These are phyloP conservation scores for Dissoconium aciculare DNA, from an alignment of 2,329 filamentous ascomycete species.

Conservation along the genomic window DNA sequence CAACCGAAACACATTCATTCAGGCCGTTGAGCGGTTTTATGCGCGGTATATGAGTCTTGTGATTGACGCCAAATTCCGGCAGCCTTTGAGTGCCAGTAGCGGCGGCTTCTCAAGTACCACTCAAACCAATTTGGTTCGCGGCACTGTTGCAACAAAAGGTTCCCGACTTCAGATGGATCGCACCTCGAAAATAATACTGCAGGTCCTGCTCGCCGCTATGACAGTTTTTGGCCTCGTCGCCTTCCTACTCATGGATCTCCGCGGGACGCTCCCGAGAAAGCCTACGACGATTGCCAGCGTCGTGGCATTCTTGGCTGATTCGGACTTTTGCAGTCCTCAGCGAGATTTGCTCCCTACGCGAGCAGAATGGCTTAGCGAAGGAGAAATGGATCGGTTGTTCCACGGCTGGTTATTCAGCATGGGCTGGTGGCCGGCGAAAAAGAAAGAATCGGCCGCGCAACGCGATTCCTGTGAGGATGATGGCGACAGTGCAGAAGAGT, in stretches of 20 bases:
- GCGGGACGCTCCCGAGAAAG: slow-evolving; percentile 4
- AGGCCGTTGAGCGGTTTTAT: slow-evolving; percentile 3
- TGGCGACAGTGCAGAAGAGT: no score
- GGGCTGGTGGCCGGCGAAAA: slow-evolving; percentile 6
- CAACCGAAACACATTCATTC: slow-evolving; percentile 2
- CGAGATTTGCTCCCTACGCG: slow-evolving; percentile 1
- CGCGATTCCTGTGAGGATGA: background rate
- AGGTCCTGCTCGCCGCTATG: slow-evolving; percentile 2
- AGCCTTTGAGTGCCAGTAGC: background rate
- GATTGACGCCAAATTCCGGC: slow-evolving; percentile 4
- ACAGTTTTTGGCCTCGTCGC: background rate
- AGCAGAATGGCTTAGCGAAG: background rate
- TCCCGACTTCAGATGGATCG: no score
- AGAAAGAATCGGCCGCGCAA: no score
- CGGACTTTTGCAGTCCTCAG: slow-evolving; percentile 3
- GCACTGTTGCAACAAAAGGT: no score
- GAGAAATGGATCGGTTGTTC: slow-evolving; percentile 1
- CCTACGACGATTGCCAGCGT: slow-evolving; percentile 4
- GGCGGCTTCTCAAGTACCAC: background rate
- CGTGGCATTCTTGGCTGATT: slow-evolving; percentile 4
- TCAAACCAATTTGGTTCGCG: no score
- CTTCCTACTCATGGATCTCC: slow-evolving; percentile 2
- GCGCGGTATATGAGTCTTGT: slow-evolving; percentile 5
- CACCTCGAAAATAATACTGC: slow-evolving; percentile 4
- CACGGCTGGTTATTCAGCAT: slow-evolving; percentile 5